Conservation (phyloP, 306 rosid species). For the Prunus kanzakura region DNA sequence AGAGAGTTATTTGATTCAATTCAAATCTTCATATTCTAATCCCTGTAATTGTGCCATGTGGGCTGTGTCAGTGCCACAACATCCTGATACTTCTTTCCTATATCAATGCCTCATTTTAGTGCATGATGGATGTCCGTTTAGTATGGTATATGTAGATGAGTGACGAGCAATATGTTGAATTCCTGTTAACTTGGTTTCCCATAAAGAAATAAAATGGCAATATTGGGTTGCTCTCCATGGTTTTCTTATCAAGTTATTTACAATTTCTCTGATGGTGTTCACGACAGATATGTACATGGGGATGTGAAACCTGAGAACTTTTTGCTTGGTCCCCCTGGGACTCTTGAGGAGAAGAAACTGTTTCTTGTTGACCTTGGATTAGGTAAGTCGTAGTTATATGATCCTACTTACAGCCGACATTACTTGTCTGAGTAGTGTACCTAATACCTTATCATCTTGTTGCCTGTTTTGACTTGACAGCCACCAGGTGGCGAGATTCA, state of each 20-base stretch:
- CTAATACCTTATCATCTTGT: constrained; percentile 4
- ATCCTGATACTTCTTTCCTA: neutral
- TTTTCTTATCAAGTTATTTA: neutral
- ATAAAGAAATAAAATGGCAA: neutral
- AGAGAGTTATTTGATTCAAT: neutral
- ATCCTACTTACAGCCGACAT: neutral
- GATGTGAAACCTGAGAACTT: constrained; percentile 57
- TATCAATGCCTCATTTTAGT: neutral
- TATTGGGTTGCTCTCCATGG: neutral
- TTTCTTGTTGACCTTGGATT: constrained; percentile 58
- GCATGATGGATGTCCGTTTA: neutral
- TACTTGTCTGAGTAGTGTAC: neutral
- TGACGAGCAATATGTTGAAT: neutral
- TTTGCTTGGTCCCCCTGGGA: constrained; percentile 49
- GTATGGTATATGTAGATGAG: neutral
- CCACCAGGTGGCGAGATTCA: constrained; percentile 45
- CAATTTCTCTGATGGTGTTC: constrained; percentile 8
- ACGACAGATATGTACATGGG: constrained; percentile 50
- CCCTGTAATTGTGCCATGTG: neutral
- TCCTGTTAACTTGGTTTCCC: neutral
- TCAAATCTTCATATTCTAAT: neutral
- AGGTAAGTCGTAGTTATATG: constrained; percentile 20
- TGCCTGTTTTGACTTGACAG: constrained; percentile 18
- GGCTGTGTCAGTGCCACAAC: neutral
- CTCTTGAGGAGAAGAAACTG: constrained; percentile 44